phyloP scores from a whole-genome alignment of 768 basidiomycete genomes.

The Kwoniella sp. region DNA sequence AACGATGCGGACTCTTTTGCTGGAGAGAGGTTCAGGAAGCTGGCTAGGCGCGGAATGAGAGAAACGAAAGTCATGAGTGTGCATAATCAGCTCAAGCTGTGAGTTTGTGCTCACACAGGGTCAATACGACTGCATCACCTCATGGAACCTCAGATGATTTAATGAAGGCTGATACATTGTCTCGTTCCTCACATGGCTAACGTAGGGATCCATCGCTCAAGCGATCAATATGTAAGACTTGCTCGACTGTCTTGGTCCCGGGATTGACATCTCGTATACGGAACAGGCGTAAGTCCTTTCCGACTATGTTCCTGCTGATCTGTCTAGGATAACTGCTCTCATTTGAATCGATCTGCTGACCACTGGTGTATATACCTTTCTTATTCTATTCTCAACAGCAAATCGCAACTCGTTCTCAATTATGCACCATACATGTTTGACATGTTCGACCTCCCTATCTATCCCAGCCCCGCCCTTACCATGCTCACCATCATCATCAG shows the following conservation, averaged over 20 bases:
- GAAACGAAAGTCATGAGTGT: constrained; percentile 40
- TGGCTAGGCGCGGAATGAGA: constrained; percentile 39
- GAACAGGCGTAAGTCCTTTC: constrained; percentile 44
- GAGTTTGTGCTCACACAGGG: no score
- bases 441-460: constrained; percentile 26
- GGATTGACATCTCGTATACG: constrained; percentile 45
- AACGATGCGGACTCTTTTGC: not conserved
- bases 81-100: constrained; percentile 52
- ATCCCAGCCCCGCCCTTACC: constrained; percentile 30
- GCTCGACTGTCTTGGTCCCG: constrained; percentile 48
- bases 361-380: not conserved
- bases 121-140: not conserved
- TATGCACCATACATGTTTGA: constrained; percentile 37
- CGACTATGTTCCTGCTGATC: not conserved
- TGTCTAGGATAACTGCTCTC: not conserved
- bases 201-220: constrained; percentile 51
- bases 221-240: constrained; percentile 43
- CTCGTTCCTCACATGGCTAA: not conserved
- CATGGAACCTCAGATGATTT: not conserved
- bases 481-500: no score
- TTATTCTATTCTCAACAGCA: constrained; percentile 11
- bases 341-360: not conserved
- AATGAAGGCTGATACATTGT: no score
- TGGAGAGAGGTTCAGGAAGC: constrained; percentile 16
- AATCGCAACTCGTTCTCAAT: constrained; percentile 28